A percentile compares a stretch with the other conserved stretches of the same genome.
Evolutionary conservation across 1,284 basidiomycete genomes (phyloP).

Genomic region (Leccinum fallax): DNA sequence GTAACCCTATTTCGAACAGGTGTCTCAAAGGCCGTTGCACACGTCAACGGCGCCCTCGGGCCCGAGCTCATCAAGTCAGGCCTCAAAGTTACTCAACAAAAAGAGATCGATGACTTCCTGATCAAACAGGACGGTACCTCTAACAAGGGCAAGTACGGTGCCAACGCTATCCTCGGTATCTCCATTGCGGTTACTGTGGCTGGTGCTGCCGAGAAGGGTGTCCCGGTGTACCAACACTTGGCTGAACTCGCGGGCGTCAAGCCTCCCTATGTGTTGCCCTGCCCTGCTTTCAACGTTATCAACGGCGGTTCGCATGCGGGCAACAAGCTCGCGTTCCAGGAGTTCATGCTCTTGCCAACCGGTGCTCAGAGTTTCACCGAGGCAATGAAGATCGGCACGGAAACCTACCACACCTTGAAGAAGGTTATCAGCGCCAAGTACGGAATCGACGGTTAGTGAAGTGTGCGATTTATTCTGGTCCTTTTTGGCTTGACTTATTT

Average conservation of each 20-base stretch:
- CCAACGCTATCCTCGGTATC: constrained; percentile 99
- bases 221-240: constrained; percentile 97
- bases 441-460: constrained; percentile 88
- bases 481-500: constrained; percentile 11
- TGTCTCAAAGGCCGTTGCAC: constrained; percentile 91
- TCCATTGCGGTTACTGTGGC: constrained; percentile 96
- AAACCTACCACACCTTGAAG: constrained; percentile 99
- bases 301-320: constrained; percentile 99
- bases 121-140: constrained; percentile 97
- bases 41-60: constrained; percentile 93
- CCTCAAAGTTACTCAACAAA: constrained; percentile 89
- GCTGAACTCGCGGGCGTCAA: constrained; percentile 94
- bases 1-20: constrained; percentile 48
- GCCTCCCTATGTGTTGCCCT: constrained; percentile 89
- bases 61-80: constrained; percentile 88
- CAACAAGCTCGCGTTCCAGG: constrained; percentile 99
- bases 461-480: constrained; percentile 3
- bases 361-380: constrained; percentile 92
- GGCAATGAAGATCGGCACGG: constrained; percentile 98
- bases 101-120: constrained; percentile 97
- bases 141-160: constrained; percentile 99
- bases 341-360: constrained; percentile 99
- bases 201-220: constrained; percentile 90
- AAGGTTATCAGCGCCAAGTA: constrained; percentile 99
- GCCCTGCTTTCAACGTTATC: constrained; percentile 98